phyloP scores from a whole-genome alignment of 208 protist genomes.

The Trypanosoma cruzi region DNA sequence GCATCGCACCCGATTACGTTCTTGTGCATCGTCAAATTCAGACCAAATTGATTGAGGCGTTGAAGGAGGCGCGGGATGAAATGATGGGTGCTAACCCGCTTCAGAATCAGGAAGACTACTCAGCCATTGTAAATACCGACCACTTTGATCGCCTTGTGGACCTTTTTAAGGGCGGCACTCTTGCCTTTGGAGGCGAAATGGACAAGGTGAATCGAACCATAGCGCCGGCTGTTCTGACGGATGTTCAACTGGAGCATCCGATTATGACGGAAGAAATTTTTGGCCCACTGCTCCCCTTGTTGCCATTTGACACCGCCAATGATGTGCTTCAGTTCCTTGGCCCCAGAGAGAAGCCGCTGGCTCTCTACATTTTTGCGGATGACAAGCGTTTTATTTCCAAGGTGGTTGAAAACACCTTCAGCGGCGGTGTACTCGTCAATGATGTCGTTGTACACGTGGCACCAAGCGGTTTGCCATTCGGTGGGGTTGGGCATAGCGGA shows the following conservation, averaged over 20 bases:
- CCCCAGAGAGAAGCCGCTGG: no score
- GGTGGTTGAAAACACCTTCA: no score
- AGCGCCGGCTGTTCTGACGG: conserved; percentile 82
- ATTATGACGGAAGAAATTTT: conserved; percentile 94
- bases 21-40: conserved; percentile 60
- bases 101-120: conserved; percentile 22
- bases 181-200: conserved; percentile 74
- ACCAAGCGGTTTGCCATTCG: no score
- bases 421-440: no score
- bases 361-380: no score
- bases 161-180: conserved; percentile 49
- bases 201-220: conserved; percentile 63
- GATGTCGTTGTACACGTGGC: no score
- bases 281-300: no score
- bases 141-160: conserved; percentile 51
- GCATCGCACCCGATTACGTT: conserved; percentile 92
- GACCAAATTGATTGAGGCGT: conserved; percentile 47
- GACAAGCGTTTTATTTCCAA: no score
- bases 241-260: conserved; percentile 35
- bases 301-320: no score
- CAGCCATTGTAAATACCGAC: conserved; percentile 41
- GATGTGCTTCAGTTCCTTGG: no score
- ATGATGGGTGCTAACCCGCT: conserved; percentile 28
- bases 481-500: no score
- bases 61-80: conserved; percentile 29